Evolutionary conservation across 2,329 filamentous ascomycete species (phyloP), one percentile per base, ranked within the genome.

Genomic region (Pseudogymnoascus sp.): DNA sequence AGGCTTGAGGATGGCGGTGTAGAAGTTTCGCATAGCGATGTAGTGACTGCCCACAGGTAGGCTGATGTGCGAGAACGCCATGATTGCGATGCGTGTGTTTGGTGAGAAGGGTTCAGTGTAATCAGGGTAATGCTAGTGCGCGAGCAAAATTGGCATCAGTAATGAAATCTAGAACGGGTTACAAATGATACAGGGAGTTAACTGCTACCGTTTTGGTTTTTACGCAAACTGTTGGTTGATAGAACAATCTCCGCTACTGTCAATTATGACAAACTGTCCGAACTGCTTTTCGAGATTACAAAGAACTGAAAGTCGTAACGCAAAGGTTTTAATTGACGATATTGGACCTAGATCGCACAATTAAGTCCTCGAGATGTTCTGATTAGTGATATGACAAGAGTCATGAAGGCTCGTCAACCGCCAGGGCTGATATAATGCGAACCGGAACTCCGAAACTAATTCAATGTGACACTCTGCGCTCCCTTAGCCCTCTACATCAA

Each of bases 31-130:
- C 68, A 68, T 68, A 19, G 45, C 41, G 19, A 63, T 63, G 65
- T 62, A 69, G 54, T 64, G 64, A 14, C 31, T 36, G 37, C 64
- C 65, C 6, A 64, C 64, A 31, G 67, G 63, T 23, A 69, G 65
- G 25, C 62, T 65, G 48, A 67, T 62, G 62, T 69, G 67, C 25
- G 54, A 34, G 64, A 69, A 57, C 16, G 65, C 51, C 67, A 68
- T 68, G 10, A 3, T 61, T 14, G 23, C 65, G 61, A 23, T 61
- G 34, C 6, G 21, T 28, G 21, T n/a, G 19, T 51, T 68, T 51
- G 4, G 74, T 75, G 67, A 79, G 79, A 48, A 79, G 71, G 41
- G 74, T 68, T 36, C 79, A 64, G 7, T 75, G 70, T 1, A 70
- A 65, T 62, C 76, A 76, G 8, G 72, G 62, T 0, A 76, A 76